These are phyloP conservation scores for Entomortierella beljakovae DNA, from an alignment of 192 early-diverging fungal species.

Conservation along the genomic window DNA sequence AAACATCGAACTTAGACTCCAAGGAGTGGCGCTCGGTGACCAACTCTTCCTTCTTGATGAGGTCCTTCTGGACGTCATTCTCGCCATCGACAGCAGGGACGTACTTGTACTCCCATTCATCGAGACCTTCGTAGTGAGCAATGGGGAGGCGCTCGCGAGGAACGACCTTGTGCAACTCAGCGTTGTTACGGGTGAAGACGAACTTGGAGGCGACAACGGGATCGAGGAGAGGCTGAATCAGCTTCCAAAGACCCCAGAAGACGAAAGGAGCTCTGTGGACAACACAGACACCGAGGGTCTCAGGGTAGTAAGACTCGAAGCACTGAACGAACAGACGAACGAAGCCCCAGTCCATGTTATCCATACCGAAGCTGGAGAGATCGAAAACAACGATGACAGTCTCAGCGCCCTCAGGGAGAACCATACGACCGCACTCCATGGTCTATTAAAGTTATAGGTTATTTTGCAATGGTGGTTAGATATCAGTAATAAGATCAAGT, in stretches of 20 bases:
- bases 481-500: not conserved
- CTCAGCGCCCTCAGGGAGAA: constrained; percentile 68
- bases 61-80: constrained; percentile 59
- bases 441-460: constrained; percentile 26
- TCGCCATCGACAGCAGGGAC: constrained; percentile 27
- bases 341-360: constrained; percentile 71
- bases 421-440: constrained; percentile 75
- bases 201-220: constrained; percentile 93
- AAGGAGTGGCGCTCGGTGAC: constrained; percentile 39
- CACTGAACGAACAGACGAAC: constrained; percentile 82
- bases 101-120: constrained; percentile 68
- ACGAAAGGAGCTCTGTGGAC: constrained; percentile 93
- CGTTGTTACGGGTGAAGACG: constrained; percentile 72
- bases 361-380: constrained; percentile 79
- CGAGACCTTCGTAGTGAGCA: constrained; percentile 68
- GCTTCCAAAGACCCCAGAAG: constrained; percentile 86
- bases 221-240: constrained; percentile 87
- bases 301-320: constrained; percentile 94
- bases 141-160: constrained; percentile 71
- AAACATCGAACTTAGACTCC: constrained; percentile 59
- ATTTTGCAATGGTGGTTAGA: not conserved
- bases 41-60: constrained; percentile 42
- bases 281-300: constrained; percentile 83
- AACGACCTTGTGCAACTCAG: constrained; percentile 77
- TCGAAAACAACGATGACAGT: constrained; percentile 83